Conservation (phyloP, 768 basidiomycete genomes). For the Mycena epipterygia region DNA sequence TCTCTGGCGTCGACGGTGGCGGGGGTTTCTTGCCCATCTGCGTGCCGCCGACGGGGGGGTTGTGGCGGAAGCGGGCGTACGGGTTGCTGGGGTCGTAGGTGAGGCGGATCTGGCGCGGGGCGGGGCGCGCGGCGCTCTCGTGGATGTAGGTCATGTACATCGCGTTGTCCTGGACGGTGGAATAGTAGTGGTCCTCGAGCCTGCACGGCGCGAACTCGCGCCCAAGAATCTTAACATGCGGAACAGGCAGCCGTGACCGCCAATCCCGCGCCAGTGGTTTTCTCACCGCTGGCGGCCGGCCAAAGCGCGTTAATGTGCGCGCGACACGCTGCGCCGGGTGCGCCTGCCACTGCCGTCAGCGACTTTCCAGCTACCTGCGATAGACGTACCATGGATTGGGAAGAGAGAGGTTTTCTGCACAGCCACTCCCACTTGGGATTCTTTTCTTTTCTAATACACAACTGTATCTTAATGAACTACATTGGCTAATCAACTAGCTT, state of each 20-base stretch:
- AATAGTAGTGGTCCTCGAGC: constrained; percentile 86
- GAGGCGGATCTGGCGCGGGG: constrained; percentile 71
- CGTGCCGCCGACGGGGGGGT: constrained; percentile 81
- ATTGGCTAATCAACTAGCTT: no score
- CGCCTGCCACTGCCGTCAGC: neutral
- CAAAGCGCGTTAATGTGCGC: constrained; percentile 62
- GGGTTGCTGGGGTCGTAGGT: constrained; percentile 84
- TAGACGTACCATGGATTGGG: neutral
- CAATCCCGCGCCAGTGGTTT: constrained; percentile 62
- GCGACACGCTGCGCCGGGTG: constrained; percentile 32
- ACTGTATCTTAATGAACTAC: no score
- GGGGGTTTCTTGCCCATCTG: constrained; percentile 76
- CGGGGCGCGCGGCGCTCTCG: constrained; percentile 65
- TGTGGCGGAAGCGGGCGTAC: constrained; percentile 83
- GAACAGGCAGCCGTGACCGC: constrained; percentile 75
- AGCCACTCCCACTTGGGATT: no score
- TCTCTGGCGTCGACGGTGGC: constrained; percentile 74
- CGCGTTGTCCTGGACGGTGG: constrained; percentile 86
- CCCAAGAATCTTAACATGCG: constrained; percentile 74
- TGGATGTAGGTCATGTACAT: constrained; percentile 97
- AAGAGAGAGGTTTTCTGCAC: neutral
- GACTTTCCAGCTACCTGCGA: neutral
- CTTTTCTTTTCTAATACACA: no score
- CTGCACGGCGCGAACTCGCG: constrained; percentile 82
- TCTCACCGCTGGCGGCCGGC: constrained; percentile 62